A percentile compares a stretch with the other conserved stretches of the same genome.
These are phyloP conservation scores for Alternaria incomplexa DNA, from an alignment of 2,329 filamentous ascomycete genomes.

Conservation along the genomic window DNA sequence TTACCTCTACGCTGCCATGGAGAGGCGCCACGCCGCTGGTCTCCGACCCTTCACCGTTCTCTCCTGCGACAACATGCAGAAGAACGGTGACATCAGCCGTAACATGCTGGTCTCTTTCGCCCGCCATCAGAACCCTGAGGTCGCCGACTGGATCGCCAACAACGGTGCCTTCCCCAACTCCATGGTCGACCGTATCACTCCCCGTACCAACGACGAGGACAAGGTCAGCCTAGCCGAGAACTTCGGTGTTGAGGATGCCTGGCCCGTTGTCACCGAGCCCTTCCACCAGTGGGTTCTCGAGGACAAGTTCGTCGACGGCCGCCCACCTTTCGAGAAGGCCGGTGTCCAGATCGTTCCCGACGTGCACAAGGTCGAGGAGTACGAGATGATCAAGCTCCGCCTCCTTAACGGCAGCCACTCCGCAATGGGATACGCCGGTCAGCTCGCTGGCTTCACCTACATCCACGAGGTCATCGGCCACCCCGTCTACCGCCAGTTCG, in stretches of 20 bases:
- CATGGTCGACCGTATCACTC: conserved; percentile 41
- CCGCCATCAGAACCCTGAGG: conserved; percentile 28
- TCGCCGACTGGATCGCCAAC: conserved; percentile 33
- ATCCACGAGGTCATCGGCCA: conserved; percentile 37
- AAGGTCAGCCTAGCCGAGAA: conserved; percentile 26
- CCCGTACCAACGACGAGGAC: conserved; percentile 32
- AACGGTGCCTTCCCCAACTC: conserved; percentile 40
- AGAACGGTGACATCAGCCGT: conserved; percentile 36
- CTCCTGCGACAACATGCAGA: conserved; percentile 42
- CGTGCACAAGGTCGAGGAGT: conserved; percentile 35
- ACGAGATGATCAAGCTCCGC: conserved; percentile 37
- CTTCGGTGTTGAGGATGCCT: conserved; percentile 33
- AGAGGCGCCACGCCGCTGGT: conserved; percentile 31
- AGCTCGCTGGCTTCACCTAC: conserved; percentile 34
- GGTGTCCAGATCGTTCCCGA: conserved; percentile 38
- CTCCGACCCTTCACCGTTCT: conserved; percentile 37
- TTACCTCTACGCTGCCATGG: conserved; percentile 35
- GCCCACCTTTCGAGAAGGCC: conserved; percentile 36
- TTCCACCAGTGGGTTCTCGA: conserved; percentile 41
- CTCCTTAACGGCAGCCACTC: conserved; percentile 37
- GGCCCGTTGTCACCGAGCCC: conserved; percentile 38
- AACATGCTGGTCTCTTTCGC: conserved; percentile 35
- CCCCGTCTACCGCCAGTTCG: conserved; percentile 31
- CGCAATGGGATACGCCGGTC: conserved; percentile 35
- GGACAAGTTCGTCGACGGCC: conserved; percentile 37